Base-by-base conservation (phyloP, 2,329 filamentous ascomycete species). In the Exophiala spinifera region DNA sequence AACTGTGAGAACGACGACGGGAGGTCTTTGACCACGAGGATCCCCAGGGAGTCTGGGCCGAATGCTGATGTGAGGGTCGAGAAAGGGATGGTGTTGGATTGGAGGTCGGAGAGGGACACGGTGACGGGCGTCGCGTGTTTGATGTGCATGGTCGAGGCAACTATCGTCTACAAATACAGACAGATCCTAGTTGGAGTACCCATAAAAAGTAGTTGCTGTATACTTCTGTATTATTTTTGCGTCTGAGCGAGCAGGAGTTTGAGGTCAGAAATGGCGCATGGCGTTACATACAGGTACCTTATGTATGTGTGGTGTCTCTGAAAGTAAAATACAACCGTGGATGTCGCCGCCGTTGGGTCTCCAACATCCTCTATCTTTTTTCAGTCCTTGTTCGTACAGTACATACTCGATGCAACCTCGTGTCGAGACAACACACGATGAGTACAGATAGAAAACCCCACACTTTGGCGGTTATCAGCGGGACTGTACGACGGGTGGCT, bases 1-100 rank as follows among this genome's bases (percentile, higher is more conserved):
- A 96, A 75, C n/a, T 79, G 72, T 13, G 80, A 72, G 65, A 95
- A 99, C 49, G 83, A 77, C 4, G 78, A 59, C 0, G 91, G 89
- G 0, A 97, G 82, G 67, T 91, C 89, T 68, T 88, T 90, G 45
- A 99, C 91, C n/a, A 97, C 76, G 51, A 99, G 86, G 49, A 99
- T 96, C 0, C 94, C 94, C 11, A 97, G 77, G 1, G 91, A 96
- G 21, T 88, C 84, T 1, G 91, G 90, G 0, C 94, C 94, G 68
- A 99, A 97, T 0, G 94, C 94, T 63, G 87, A 68, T 28, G 74
- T 71, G 11, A 78, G 67, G 8, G 70, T 72, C 15, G 71, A 66
- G 56, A 75, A 76, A 5, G 74, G 69, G 42, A 78, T 67, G 4
- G 67, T 63, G 46, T 56, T 54, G 47, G 55, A 21, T 39, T 57